Base-by-base conservation (phyloP, 2,329 filamentous ascomycete species). In the Rhynchosporium graminicola region DNA sequence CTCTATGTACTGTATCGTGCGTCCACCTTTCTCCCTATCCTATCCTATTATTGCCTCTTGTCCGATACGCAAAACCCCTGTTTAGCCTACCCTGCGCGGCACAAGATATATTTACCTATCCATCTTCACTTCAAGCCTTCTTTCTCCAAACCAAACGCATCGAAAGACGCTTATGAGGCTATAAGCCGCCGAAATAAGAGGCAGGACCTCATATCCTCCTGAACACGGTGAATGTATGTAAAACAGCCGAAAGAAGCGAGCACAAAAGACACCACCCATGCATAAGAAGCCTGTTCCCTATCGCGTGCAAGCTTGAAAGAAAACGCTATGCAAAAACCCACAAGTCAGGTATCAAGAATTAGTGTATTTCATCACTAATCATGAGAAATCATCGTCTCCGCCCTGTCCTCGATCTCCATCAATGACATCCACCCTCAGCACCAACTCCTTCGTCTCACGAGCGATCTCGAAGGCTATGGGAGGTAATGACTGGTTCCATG, bases 391-490 rank as follows among this genome's bases (percentile, higher is more conserved):
- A 47, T 68, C 69, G 47, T 62, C 68, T 10, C 58, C 64, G 40
- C 60, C 58, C 20, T 63, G 46, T 20, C 58, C 61, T 42, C 65
- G 62, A 36, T 71, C 69, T 2, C 65, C 69, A 54, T 73, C 70
- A 57, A 74, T 69, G 15, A 69, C 60, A 64, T 83, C 80, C 38
- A 82, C 74, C 40, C 78, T 74, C 29, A 80, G 75, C 10, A 86
- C 83, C 63, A 91, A 78, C 73, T 90, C 91, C 79, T 94, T 95
- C 57, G 89, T 90, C 76, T 92, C 89, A 63, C 89, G 83, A 6
- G 90, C 91, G 73, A 94, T 89, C 76, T 92, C 89, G 76, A 96
- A 96, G n/a, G 91, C 91, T 68, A 95, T 87, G 2, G 91, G 91
- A 10, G 91, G 91, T 57, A 96, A 78, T 33, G 85, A 87, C 74